Evolutionary conservation across 139 green algal species (phyloP).

Genomic region (Spirogloea muscicola): DNA sequence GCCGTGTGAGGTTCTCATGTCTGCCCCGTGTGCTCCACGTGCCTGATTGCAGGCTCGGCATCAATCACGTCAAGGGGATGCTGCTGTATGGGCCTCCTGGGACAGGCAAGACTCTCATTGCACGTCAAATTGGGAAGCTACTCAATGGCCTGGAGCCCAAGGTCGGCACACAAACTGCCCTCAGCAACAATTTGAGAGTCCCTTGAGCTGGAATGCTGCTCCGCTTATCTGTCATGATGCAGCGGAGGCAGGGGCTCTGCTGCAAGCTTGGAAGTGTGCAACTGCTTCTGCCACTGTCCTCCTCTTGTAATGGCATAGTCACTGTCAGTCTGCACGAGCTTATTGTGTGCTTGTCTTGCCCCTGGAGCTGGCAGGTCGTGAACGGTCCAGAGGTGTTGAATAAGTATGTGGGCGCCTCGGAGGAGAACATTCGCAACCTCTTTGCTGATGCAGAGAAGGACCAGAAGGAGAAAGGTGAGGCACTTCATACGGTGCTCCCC

Average conservation of each 20-base stretch:
- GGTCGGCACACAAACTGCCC: too few species aligned
- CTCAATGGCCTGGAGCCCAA: constrained; percentile 98
- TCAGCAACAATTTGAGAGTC: too few species aligned
- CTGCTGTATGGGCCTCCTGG: constrained; percentile 72
- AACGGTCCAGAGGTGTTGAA: constrained; percentile 62
- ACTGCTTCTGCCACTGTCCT: too few species aligned
- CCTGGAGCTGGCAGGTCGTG: constrained; percentile 48
- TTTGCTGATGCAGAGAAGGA: constrained; percentile 94
- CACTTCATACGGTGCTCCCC: too few species aligned
- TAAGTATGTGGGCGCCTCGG: constrained; percentile 91
- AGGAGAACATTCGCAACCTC: constrained; percentile 96
- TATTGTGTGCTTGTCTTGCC: too few species aligned
- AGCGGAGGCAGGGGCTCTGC: too few species aligned
- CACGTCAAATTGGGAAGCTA: constrained; percentile 98
- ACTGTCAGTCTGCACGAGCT: too few species aligned
- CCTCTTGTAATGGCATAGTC: too few species aligned
- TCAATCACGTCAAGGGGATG: constrained; percentile 94
- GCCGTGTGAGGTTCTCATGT: neutral
- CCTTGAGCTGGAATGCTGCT: too few species aligned
- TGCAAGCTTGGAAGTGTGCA: too few species aligned
- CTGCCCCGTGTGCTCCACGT: neutral
- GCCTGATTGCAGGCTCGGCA: constrained; percentile 67
- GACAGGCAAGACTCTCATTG: constrained; percentile 98
- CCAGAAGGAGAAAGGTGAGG: constrained; percentile 56
- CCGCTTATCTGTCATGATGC: too few species aligned